Evolutionary conservation across 2,329 filamentous ascomycete species (phyloP).

Genomic region (Pseudocercospora vitis): DNA sequence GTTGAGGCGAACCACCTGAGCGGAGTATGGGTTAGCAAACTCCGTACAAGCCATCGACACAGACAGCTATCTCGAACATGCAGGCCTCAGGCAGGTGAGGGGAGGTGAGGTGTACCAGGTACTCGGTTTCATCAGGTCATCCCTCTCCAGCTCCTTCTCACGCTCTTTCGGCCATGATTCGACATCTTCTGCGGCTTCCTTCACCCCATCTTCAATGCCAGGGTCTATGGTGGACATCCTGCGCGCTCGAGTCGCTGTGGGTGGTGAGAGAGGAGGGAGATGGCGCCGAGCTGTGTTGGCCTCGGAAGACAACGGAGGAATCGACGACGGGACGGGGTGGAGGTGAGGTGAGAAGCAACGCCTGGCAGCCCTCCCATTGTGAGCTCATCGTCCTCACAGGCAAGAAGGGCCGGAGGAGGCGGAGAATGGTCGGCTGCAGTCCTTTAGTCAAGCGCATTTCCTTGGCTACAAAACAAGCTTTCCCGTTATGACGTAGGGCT

Average conservation of each 20-base stretch:
- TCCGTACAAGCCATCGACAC: no score
- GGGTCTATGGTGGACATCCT: constrained; percentile 46
- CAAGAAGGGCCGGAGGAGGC: no score
- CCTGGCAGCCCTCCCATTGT: neutral
- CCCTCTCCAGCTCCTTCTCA: constrained; percentile 40
- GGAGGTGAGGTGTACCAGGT: constrained; percentile 45
- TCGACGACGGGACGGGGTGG: neutral
- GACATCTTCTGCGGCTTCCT: constrained; percentile 48
- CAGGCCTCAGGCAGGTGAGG: no score
- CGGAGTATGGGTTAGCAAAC: no score
- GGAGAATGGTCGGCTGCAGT: neutral
- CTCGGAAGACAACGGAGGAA: neutral
- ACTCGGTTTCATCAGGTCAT: constrained; percentile 44
- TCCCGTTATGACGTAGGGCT: neutral
- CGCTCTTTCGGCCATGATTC: constrained; percentile 35
- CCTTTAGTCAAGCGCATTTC: neutral
- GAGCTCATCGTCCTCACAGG: no score
- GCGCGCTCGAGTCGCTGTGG: neutral
- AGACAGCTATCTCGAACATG: no score
- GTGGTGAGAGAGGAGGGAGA: neutral
- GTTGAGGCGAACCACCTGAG: constrained; percentile 58
- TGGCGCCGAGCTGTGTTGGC: no score
- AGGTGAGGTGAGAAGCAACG: neutral
- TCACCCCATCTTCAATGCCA: constrained; percentile 52
- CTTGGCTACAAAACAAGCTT: neutral